These are phyloP conservation scores for Kodamaea suecica DNA, from an alignment of 1,139 yeast species.

Conservation along the genomic window DNA sequence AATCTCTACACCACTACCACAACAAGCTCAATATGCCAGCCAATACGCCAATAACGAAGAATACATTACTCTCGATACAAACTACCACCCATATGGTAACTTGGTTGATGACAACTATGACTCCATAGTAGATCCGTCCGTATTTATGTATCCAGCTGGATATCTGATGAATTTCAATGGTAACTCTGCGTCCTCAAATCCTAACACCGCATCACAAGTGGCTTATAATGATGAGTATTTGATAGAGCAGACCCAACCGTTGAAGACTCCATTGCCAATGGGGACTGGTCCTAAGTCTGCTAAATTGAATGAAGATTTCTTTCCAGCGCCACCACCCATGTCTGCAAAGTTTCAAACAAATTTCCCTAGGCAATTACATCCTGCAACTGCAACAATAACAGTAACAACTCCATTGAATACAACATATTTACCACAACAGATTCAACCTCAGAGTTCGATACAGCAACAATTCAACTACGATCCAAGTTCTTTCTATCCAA, in stretches of 20 bases:
- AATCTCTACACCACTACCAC: too few species aligned
- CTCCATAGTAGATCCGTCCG: conserved; percentile 29
- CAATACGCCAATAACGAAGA: conserved; percentile 19
- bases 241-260: conserved; percentile 48
- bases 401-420: conserved; percentile 13
- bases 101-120: conserved; percentile 26
- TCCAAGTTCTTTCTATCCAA: conserved; percentile 8
- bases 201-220: conserved; percentile 27
- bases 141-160: conserved; percentile 16
- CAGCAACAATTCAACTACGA: conserved; percentile 13
- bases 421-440: conserved; percentile 12
- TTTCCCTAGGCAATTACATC: conserved; percentile 14
- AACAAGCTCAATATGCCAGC: too few species aligned
- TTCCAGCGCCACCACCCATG: conserved; percentile 19
- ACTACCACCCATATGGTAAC: conserved; percentile 21
- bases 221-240: conserved; percentile 42
- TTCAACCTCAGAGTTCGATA: conserved; percentile 6
- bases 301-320: conserved; percentile 21
- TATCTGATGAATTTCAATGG: conserved; percentile 1
- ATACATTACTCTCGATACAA: conserved; percentile 35
- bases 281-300: conserved; percentile 15
- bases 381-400: conserved; percentile 5
- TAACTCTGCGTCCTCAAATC: conserved; percentile 5
- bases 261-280: conserved; percentile 21
- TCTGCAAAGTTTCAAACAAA: conserved; percentile 21